Conservation (phyloP, 495 filamentous ascomycete species). For the Penicillium nucicola region DNA sequence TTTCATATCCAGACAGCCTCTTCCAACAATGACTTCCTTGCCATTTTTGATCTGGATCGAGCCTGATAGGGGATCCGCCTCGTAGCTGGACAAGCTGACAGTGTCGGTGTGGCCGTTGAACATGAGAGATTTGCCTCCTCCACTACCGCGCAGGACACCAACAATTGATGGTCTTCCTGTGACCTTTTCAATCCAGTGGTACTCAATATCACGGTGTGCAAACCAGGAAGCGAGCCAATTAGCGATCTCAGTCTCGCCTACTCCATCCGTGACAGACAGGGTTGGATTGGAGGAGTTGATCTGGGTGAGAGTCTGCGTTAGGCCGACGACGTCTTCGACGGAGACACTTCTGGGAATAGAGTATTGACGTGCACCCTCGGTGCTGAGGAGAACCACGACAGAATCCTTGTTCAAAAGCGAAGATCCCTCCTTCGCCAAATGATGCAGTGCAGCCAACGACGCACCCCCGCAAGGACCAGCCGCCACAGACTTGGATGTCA, state of each 20-base stretch:
- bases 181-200: slow-evolving; percentile 38
- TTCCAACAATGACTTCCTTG: slow-evolving; percentile 34
- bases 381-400: slow-evolving; percentile 53
- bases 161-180: slow-evolving; percentile 44
- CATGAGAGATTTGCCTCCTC: slow-evolving; percentile 45
- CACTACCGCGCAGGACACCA: slow-evolving; percentile 39
- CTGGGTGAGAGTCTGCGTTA: slow-evolving; percentile 37
- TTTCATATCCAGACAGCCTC: slow-evolving; percentile 49
- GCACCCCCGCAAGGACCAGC: slow-evolving; percentile 66
- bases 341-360: slow-evolving; percentile 27
- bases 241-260: slow-evolving; percentile 40
- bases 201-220: slow-evolving; percentile 43
- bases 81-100: slow-evolving; percentile 42
- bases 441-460: slow-evolving; percentile 54
- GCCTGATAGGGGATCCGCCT: slow-evolving; percentile 39
- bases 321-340: slow-evolving; percentile 28
- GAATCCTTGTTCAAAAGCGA: slow-evolving; percentile 39
- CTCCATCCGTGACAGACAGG: slow-evolving; percentile 32
- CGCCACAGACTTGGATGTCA: slow-evolving; percentile 41
- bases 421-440: slow-evolving; percentile 26
- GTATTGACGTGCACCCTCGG: slow-evolving; percentile 46
- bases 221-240: slow-evolving; percentile 43
- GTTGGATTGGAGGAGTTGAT: slow-evolving; percentile 47
- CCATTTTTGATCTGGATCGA: slow-evolving; percentile 27
- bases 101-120: slow-evolving; percentile 51